A percentile compares a stretch with the other conserved stretches of the same genome.
Conservation (phyloP, 2,329 filamentous ascomycete species). For the Aureobasidium pullulans region DNA sequence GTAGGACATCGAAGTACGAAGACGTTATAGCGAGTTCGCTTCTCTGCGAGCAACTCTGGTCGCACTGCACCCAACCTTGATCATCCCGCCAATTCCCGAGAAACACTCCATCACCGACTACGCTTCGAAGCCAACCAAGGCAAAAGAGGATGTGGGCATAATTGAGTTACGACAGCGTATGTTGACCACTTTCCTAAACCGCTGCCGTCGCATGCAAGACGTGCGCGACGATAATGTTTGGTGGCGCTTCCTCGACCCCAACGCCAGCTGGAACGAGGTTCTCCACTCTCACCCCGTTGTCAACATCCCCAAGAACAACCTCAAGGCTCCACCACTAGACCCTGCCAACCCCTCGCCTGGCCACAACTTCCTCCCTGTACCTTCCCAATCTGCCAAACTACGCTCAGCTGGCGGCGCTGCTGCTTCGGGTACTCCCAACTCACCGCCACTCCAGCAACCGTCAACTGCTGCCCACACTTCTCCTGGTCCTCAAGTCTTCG, state of each 20-base stretch:
- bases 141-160: conserved; percentile 93
- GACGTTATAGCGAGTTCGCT: conserved; percentile 93
- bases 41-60: conserved; percentile 84
- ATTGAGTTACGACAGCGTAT: conserved; percentile 96
- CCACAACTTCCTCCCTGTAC: conserved; percentile 81
- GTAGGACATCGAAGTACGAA: conserved; percentile 88
- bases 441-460: conserved; percentile 46
- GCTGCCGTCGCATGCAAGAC: conserved; percentile 86
- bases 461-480: conserved; percentile 50
- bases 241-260: conserved; percentile 96
- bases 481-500: conserved; percentile 58
- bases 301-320: conserved; percentile 85
- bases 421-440: conserved; percentile 46
- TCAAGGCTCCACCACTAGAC: conserved; percentile 92
- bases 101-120: conserved; percentile 99
- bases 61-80: conserved; percentile 85
- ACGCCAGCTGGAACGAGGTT: conserved; percentile 98
- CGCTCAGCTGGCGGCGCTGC: conserved; percentile 45
- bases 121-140: conserved; percentile 93
- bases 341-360: conserved; percentile 85
- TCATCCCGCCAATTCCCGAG: conserved; percentile 95
- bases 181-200: conserved; percentile 89
- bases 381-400: conserved; percentile 77
- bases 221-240: conserved; percentile 89
- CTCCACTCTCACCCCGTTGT: conserved; percentile 82